Evolutionary conservation across 495 filamentous ascomycete species (phyloP).

Genomic region (Trichoderma parareesei): DNA sequence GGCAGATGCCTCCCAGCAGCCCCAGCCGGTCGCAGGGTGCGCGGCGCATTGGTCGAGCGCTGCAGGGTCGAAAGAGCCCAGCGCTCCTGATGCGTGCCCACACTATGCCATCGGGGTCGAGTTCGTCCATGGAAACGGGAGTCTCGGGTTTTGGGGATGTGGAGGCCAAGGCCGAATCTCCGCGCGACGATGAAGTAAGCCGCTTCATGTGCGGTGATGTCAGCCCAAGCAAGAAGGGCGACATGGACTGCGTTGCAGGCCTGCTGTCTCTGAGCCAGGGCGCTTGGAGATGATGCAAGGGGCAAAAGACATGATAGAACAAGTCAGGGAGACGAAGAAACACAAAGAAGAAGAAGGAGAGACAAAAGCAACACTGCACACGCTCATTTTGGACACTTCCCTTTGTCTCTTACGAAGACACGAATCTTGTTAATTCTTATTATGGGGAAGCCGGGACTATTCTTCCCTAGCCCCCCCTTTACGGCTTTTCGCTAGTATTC

Average conservation of each 20-base stretch:
- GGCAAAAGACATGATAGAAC: neutral
- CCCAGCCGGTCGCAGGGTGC: constrained; percentile 14
- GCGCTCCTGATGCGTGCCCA: constrained; percentile 23
- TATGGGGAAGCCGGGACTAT: neutral
- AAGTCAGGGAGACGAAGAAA: neutral
- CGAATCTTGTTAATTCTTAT: constrained; percentile 1
- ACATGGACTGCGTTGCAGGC: constrained; percentile 72
- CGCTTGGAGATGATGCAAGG: constrained; percentile 37
- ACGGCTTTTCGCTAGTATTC: neutral
- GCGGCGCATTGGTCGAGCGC: constrained; percentile 14
- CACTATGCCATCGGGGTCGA: constrained; percentile 22
- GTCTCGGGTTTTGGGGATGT: neutral
- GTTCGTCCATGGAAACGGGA: neutral
- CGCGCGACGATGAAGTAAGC: constrained; percentile 48
- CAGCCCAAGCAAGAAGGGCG: constrained; percentile 52
- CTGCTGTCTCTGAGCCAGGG: constrained; percentile 62
- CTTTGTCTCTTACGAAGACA: neutral
- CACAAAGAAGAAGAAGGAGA: neutral
- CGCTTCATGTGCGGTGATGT: constrained; percentile 57
- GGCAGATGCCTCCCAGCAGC: constrained; percentile 1
- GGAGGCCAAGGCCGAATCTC: constrained; percentile 11
- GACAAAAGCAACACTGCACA: neutral
- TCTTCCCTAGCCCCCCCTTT: neutral
- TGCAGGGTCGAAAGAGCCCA: constrained; percentile 23
- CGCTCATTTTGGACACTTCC: neutral